phyloP scores from a whole-genome alignment of 768 basidiomycete species.

The Tylopilus plumbeoviolaceoides region DNA sequence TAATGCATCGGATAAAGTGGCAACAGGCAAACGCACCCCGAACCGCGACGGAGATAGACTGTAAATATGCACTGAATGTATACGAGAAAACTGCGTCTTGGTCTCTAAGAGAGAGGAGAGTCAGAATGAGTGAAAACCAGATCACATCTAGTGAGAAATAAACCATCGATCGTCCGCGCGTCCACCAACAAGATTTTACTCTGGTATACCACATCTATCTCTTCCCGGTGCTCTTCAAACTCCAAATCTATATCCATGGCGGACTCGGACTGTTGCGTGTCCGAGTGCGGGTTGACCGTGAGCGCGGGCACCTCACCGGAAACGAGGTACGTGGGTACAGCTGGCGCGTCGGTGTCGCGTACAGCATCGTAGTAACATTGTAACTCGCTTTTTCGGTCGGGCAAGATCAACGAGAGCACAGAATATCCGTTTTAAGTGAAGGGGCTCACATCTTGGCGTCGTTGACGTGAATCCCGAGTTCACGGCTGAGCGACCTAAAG shows the following conservation, averaged over 20 bases:
- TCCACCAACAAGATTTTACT: conserved; percentile 55
- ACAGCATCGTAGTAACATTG: conserved; percentile 51
- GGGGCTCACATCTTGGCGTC: conserved; percentile 63
- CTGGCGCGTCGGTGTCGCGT: conserved; percentile 26
- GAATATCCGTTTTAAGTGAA: neutral
- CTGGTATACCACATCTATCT: conserved; percentile 42
- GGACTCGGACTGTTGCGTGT: conserved; percentile 6
- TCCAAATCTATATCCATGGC: conserved; percentile 35
- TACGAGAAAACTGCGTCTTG: conserved; percentile 46
- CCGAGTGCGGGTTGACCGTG: neutral
- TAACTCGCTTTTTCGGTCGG: conserved; percentile 48
- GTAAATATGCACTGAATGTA: conserved; percentile 65
- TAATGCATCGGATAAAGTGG: neutral
- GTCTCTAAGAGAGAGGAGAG: conserved; percentile 36
- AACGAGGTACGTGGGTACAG: conserved; percentile 66
- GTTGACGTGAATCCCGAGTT: conserved; percentile 69
- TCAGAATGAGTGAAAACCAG: too few species aligned
- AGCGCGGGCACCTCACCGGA: conserved; percentile 47
- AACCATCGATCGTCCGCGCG: conserved; percentile 64
- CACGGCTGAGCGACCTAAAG: conserved; percentile 71
- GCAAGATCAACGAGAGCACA: neutral
- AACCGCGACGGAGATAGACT: conserved; percentile 65
- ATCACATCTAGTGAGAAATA: conserved; percentile 10
- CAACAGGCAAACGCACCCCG: conserved; percentile 30
- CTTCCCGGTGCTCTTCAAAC: conserved; percentile 37